Conservation (phyloP, 2,329 filamentous ascomycete species). For the Curvularia eragrostidis region DNA sequence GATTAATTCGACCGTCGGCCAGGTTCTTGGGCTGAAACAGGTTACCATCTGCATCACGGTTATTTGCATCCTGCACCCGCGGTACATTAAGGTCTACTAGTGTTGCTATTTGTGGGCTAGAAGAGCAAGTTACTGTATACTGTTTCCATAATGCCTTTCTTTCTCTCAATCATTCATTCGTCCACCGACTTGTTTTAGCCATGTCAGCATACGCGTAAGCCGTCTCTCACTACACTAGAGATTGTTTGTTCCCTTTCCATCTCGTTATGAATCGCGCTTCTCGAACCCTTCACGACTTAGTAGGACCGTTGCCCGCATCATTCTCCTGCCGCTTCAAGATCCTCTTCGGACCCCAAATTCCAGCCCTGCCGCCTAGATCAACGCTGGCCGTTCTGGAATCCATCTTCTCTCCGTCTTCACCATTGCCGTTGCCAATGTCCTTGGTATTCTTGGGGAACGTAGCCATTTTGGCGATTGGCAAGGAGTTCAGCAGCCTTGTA, state of each 20-base stretch:
- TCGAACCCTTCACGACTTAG: slow-evolving; percentile 1
- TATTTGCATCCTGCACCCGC: neutral
- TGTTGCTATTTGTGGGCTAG: neutral
- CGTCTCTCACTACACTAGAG: neutral
- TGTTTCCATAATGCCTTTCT: no score
- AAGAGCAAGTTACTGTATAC: neutral
- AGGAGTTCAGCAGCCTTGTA: slow-evolving; percentile 1
- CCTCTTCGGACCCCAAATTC: slow-evolving; percentile 37
- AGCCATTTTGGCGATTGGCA: slow-evolving; percentile 17
- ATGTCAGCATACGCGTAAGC: neutral
- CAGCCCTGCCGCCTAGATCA: slow-evolving; percentile 30
- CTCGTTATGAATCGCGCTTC: neutral
- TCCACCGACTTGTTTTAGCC: neutral
- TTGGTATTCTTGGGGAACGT: slow-evolving; percentile 14
- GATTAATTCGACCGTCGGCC: neutral
- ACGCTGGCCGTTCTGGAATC: slow-evolving; percentile 17
- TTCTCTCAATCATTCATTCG: no score
- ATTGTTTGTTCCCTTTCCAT: neutral
- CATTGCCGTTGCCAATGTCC: neutral
- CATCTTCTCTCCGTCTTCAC: slow-evolving; percentile 7
- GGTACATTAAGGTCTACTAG: neutral
- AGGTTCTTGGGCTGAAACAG: neutral
- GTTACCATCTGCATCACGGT: neutral
- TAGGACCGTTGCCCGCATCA: neutral
- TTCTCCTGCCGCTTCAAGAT: slow-evolving; percentile 34